Conservation (phyloP, 2,329 filamentous ascomycete genomes). For the Aphanoascus verrucosus region DNA sequence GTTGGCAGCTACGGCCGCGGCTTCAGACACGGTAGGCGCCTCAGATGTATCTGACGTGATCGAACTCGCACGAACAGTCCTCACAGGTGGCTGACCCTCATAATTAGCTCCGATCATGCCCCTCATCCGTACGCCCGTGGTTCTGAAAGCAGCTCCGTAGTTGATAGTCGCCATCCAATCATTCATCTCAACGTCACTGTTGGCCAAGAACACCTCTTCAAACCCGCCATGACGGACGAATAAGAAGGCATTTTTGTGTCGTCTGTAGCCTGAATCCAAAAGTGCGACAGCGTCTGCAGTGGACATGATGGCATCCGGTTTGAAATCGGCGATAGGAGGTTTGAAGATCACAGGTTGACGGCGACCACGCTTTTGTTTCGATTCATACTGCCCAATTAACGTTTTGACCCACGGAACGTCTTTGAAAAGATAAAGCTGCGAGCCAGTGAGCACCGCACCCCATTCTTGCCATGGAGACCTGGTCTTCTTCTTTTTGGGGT, state of each 20-base stretch:
- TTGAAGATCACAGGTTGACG: slow-evolving; percentile 76
- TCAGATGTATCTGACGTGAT: slow-evolving; percentile 42
- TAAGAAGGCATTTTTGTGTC: slow-evolving; percentile 86
- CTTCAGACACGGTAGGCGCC: slow-evolving; percentile 52
- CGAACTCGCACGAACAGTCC: slow-evolving; percentile 59
- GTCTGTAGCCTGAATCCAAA: slow-evolving; percentile 75
- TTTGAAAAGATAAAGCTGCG: slow-evolving; percentile 91
- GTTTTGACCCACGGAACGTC: slow-evolving; percentile 88
- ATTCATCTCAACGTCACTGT: slow-evolving; percentile 83
- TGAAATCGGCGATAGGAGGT: slow-evolving; percentile 81
- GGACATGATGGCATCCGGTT: slow-evolving; percentile 85
- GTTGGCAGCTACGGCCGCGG: slow-evolving; percentile 64
- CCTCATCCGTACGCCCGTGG: slow-evolving; percentile 80
- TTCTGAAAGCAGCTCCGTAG: slow-evolving; percentile 88
- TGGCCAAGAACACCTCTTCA: slow-evolving; percentile 83
- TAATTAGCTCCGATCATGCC: slow-evolving; percentile 77
- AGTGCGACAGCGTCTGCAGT: slow-evolving; percentile 87
- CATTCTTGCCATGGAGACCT: slow-evolving; percentile 98
- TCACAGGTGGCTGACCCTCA: slow-evolving; percentile 56
- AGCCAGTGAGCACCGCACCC: slow-evolving; percentile 93
- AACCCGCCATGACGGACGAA: slow-evolving; percentile 78
- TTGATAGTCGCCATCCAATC: slow-evolving; percentile 96
- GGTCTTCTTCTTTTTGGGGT: slow-evolving; percentile 83
- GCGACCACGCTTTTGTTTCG: slow-evolving; percentile 66
- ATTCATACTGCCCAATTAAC: slow-evolving; percentile 77